Percentiles rank a stretch among this genome's conserved stretches.
phyloP scores from a whole-genome alignment of 1,284 basidiomycete species.

The Blastosporella zonata region DNA sequence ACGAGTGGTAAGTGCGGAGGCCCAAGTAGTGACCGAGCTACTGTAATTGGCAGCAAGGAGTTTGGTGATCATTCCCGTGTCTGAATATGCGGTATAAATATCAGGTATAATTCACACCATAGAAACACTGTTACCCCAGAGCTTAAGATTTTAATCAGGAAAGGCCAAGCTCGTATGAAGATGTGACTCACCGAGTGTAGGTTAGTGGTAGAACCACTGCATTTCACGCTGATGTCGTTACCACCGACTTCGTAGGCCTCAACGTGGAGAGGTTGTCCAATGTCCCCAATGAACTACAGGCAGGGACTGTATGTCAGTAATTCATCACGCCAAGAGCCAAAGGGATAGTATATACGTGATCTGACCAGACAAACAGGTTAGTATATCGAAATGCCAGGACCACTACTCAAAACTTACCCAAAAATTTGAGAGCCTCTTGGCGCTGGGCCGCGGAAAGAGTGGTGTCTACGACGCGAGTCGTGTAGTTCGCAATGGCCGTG shows the following conservation, averaged over 20 bases:
- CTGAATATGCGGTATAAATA: slow-evolving; percentile 22
- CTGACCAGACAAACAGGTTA: slow-evolving; percentile 17
- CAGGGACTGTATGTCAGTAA: not conserved
- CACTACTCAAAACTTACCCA: slow-evolving; percentile 27
- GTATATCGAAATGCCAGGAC: not conserved
- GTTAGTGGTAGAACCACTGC: slow-evolving; percentile 42
- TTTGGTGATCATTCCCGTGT: slow-evolving; percentile 45
- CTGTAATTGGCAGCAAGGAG: slow-evolving; percentile 40
- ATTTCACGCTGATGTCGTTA: slow-evolving; percentile 39
- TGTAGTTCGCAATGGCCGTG: slow-evolving; percentile 55
- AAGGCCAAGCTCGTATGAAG: not conserved
- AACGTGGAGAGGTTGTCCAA: slow-evolving; percentile 50
- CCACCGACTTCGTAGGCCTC: slow-evolving; percentile 42
- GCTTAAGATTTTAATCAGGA: slow-evolving; percentile 16
- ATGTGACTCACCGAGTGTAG: slow-evolving; percentile 43
- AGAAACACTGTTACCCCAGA: slow-evolving; percentile 32
- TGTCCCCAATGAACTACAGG: slow-evolving; percentile 47
- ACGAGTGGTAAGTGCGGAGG: slow-evolving; percentile 37
- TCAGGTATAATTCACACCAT: not conserved
- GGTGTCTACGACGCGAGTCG: slow-evolving; percentile 43
- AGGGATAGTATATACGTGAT: slow-evolving; percentile 31
- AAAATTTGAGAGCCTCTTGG: slow-evolving; percentile 51
- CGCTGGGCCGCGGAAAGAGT: slow-evolving; percentile 38
- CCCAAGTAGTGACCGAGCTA: slow-evolving; percentile 40
- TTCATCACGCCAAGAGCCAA: not conserved